Evolutionary conservation across 176 grass and related monocot species (phyloP), one percentile per base, ranked within the genome.

Genomic region (Musa troglodytarum): DNA sequence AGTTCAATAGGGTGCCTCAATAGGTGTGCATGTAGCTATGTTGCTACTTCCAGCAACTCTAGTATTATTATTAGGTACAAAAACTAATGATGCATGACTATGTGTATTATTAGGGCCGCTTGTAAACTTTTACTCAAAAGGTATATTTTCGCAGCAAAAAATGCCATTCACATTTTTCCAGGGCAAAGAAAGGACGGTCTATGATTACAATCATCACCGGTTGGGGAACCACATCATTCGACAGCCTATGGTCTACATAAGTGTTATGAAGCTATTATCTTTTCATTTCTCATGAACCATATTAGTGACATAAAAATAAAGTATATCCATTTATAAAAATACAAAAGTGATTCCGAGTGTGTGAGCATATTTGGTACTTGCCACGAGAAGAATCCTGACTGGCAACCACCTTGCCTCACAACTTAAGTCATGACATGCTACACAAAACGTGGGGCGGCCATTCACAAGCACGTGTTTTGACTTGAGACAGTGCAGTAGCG

Each of bases 151-250:
- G 16, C 14, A 61, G 5, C 57, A 61, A 43, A 43, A 43, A 43
- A 43, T 43, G 34, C 6, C 34, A 6, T 4, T 43, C 34, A 4
- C 34, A 3, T 43, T 43, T 43, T 43, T 43, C 34, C 34, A 43
- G 34, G 34, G 34, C 3, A 43, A 43, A 43, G 34, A 43, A 43
- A 43, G 34, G 34, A 43, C 34, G 34, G 34, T 6, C n/a, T 61
- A 61, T 20, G 6, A n/a, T 61, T 61, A 19, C 16, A 61, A 61
- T 61, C n/a, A n/a, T n/a, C 58, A 54, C 29, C 74, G 24, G 11
- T 73, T 74, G 54, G 25, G 74, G 15, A 50, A 73, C 59, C 54
- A 76, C 61, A 76, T 82, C 70, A 72, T 72, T 10, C 54, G 50
- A 11, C 16, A 72, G 8, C 8, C 16, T 8, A n/a, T 20, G 8